Percentiles rank a stretch among this genome's conserved stretches.
Evolutionary conservation across 1,284 basidiomycete genomes (phyloP).

Genomic region (Bjerkandera adusta): DNA sequence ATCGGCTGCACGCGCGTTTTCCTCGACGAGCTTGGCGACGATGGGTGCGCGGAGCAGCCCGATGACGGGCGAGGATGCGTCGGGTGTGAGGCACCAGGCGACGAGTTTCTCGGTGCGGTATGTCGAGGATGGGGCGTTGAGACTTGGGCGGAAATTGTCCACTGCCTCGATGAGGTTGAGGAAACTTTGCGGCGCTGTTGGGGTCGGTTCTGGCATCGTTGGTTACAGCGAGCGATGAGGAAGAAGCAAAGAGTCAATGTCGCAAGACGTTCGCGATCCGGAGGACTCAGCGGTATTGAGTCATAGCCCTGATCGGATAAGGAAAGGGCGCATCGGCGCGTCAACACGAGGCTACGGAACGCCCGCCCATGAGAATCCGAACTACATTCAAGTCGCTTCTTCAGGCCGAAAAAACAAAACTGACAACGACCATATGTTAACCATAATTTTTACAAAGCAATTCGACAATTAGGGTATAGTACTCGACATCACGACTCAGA

Average conservation of each 20-base stretch:
- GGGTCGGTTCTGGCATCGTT: slow-evolving; percentile 12
- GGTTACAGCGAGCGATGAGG: neutral
- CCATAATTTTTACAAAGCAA: too few relatives aligned
- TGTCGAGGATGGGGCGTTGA: slow-evolving; percentile 14
- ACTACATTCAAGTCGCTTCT: too few relatives aligned
- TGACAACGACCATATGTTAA: too few relatives aligned
- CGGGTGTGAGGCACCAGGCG: slow-evolving; percentile 49
- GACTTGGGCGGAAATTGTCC: slow-evolving; percentile 53
- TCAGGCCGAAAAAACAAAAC: too few relatives aligned
- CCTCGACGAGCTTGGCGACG: slow-evolving; percentile 47
- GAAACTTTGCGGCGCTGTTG: slow-evolving; percentile 32
- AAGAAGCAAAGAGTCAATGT: too few relatives aligned
- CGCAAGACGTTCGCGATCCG: too few relatives aligned
- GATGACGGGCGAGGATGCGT: slow-evolving; percentile 48
- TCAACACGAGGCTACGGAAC: neutral
- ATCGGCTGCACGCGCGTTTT: slow-evolving; percentile 39
- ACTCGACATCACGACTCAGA: too few relatives aligned
- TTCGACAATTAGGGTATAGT: too few relatives aligned
- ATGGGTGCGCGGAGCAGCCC: slow-evolving; percentile 63
- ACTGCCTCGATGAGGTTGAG: slow-evolving; percentile 59
- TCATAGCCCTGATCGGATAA: neutral
- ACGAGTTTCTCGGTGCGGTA: slow-evolving; percentile 41
- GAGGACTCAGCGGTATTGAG: neutral
- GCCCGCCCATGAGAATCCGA: too few relatives aligned
- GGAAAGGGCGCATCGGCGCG: neutral